Conservation (phyloP, 805 yeast genomes). For the Ogataea saltuana region DNA sequence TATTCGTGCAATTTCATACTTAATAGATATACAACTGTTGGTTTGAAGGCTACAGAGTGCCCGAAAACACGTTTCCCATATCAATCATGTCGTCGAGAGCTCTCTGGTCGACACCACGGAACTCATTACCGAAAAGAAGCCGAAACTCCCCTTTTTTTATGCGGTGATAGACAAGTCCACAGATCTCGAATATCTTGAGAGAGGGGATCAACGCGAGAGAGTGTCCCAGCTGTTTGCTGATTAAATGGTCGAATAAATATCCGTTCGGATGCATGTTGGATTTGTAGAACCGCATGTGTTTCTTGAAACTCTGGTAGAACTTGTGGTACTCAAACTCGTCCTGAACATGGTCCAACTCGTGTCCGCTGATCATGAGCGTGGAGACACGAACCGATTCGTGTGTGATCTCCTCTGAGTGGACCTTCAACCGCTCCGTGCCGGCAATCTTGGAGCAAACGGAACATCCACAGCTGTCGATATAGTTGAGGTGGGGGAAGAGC, state of each 20-base stretch:
- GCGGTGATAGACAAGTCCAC: slow-evolving; percentile 33
- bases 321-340: slow-evolving; percentile 13
- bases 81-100: slow-evolving; percentile 27
- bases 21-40: too few relatives aligned
- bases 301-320: slow-evolving; percentile 15
- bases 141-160: slow-evolving; percentile 16
- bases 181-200: slow-evolving; percentile 32
- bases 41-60: not conserved
- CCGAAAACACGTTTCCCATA: slow-evolving; percentile 27
- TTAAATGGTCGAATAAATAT: slow-evolving; percentile 34
- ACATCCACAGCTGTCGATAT: slow-evolving; percentile 29
- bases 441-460: slow-evolving; percentile 23
- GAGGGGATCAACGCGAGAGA: slow-evolving; percentile 23
- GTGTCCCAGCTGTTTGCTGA: slow-evolving; percentile 26
- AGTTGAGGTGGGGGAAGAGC: slow-evolving; percentile 33
- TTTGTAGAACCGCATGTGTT: slow-evolving; percentile 21
- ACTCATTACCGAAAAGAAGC: slow-evolving; percentile 28
- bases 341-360: slow-evolving; percentile 31
- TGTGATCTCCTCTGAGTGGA: slow-evolving; percentile 7
- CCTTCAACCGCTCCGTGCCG: slow-evolving; percentile 6
- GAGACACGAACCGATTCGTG: slow-evolving; percentile 34
- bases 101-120: slow-evolving; percentile 24
- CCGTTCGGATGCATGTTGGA: slow-evolving; percentile 19
- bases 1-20: too few relatives aligned
- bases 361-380: slow-evolving; percentile 34